A percentile compares a stretch with the other conserved stretches of the same genome.
phyloP scores from a whole-genome alignment of 2,329 filamentous ascomycete species.

The Diplodia corticola region DNA sequence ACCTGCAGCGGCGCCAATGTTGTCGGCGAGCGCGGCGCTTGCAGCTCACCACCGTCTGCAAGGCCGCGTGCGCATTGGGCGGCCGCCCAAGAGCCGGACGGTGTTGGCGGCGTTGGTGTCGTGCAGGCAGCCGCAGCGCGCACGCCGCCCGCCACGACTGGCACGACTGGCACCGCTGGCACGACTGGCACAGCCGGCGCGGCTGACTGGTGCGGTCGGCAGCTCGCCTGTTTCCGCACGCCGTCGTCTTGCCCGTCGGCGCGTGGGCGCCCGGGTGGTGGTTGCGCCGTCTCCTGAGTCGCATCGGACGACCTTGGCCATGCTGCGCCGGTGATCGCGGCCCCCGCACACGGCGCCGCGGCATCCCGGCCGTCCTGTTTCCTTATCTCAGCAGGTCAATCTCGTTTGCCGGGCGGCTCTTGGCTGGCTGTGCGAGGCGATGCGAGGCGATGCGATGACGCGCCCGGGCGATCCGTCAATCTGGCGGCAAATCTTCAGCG shows the following conservation, averaged over 20 bases:
- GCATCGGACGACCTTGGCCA: not conserved
- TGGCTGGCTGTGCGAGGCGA: not conserved
- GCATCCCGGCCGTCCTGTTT: not conserved
- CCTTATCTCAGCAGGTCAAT: slow-evolving; percentile 13
- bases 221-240: slow-evolving; percentile 7
- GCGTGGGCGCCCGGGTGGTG: not conserved
- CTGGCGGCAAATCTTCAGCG: not conserved
- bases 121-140: not conserved
- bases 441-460: not conserved
- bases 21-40: not conserved
- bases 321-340: not conserved
- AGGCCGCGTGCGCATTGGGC: not conserved
- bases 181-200: too few relatives aligned
- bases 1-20: slow-evolving; percentile 6
- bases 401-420: not conserved
- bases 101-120: not conserved
- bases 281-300: slow-evolving; percentile 13
- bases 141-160: too few relatives aligned
- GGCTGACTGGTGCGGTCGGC: not conserved
- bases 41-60: not conserved
- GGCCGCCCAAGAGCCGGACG: not conserved
- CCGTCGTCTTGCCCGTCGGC: slow-evolving; percentile 14
- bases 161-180: too few relatives aligned
- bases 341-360: not conserved
- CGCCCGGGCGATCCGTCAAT: not conserved